These are phyloP conservation scores for Drosera capensis DNA, from an alignment of 148 eudicot species.

Conservation along the genomic window DNA sequence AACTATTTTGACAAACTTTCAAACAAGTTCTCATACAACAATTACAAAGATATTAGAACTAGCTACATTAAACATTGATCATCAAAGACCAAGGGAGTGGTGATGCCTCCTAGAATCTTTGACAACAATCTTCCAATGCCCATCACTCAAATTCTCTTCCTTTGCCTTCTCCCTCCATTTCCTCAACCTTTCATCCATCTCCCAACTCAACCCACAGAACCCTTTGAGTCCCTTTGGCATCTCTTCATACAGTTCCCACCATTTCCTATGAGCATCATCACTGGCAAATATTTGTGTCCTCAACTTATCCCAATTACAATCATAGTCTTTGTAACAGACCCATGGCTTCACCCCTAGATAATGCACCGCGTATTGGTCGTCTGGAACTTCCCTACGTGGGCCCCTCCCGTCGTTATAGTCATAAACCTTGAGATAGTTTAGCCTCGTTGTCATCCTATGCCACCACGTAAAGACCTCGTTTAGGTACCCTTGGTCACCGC, in stretches of 20 bases:
- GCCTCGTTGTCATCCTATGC: conserved; percentile 35
- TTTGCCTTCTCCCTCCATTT: conserved; percentile 26
- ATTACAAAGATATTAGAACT: too few species aligned
- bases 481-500: conserved; percentile 70
- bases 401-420: neutral
- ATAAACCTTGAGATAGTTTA: conserved; percentile 32
- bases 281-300: conserved; percentile 26
- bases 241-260: conserved; percentile 53
- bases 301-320: conserved; percentile 58
- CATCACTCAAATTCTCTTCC: conserved; percentile 15
- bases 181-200: conserved; percentile 18
- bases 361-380: conserved; percentile 36
- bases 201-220: conserved; percentile 22
- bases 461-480: conserved; percentile 67
- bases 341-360: conserved; percentile 70
- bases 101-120: conserved; percentile 38
- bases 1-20: too few species aligned
- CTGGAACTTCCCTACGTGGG: conserved; percentile 11
- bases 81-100: too few species aligned
- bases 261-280: conserved; percentile 30
- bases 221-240: conserved; percentile 32
- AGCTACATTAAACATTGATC: neutral
- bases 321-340: conserved; percentile 48
- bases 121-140: conserved; percentile 56
- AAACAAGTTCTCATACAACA: neutral